phyloP scores from a whole-genome alignment of 2,329 filamentous ascomycete species.

The Drechslera avenae region DNA sequence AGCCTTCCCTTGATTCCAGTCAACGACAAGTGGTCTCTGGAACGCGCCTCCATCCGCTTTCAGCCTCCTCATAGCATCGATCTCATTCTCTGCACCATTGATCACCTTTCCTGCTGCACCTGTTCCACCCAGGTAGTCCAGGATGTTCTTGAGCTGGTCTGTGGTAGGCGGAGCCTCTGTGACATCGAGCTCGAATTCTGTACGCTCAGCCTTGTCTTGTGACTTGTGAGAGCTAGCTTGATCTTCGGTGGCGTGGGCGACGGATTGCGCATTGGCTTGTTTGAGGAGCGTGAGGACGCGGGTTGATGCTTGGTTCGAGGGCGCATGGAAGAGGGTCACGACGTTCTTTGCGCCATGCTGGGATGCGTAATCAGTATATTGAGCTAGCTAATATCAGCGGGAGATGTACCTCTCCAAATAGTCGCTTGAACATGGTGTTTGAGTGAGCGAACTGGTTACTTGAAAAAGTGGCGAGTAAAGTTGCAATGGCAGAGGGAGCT shows the following conservation, averaged over 20 bases:
- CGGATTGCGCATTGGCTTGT: slow-evolving; percentile 73
- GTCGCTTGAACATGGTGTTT: slow-evolving; percentile 50
- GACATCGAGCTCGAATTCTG: slow-evolving; percentile 85
- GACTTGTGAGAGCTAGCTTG: slow-evolving; percentile 70
- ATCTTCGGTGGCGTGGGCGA: slow-evolving; percentile 71
- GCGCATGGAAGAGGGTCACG: slow-evolving; percentile 93
- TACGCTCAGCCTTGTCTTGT: slow-evolving; percentile 64
- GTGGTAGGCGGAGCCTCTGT: slow-evolving; percentile 79
- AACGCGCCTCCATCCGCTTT: slow-evolving; percentile 72
- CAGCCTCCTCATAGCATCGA: slow-evolving; percentile 80
- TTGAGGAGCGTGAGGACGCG: slow-evolving; percentile 79
- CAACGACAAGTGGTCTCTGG: slow-evolving; percentile 82
- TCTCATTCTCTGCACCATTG: slow-evolving; percentile 71
- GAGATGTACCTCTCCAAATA: slow-evolving; percentile 54
- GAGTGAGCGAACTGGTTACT: slow-evolving; percentile 9
- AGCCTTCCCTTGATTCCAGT: slow-evolving; percentile 91
- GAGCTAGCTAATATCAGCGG: background rate
- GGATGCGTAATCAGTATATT: slow-evolving; percentile 18
- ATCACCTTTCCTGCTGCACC: slow-evolving; percentile 68
- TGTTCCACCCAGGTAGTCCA: slow-evolving; percentile 74
- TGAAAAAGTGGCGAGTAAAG: slow-evolving; percentile 15
- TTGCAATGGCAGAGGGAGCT: slow-evolving; percentile 22
- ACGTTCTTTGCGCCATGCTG: slow-evolving; percentile 68
- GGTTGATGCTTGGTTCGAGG: slow-evolving; percentile 72
- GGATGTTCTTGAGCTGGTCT: slow-evolving; percentile 81